phyloP scores from a whole-genome alignment of 306 rosid genomes.

The Fragaria vesca region DNA sequence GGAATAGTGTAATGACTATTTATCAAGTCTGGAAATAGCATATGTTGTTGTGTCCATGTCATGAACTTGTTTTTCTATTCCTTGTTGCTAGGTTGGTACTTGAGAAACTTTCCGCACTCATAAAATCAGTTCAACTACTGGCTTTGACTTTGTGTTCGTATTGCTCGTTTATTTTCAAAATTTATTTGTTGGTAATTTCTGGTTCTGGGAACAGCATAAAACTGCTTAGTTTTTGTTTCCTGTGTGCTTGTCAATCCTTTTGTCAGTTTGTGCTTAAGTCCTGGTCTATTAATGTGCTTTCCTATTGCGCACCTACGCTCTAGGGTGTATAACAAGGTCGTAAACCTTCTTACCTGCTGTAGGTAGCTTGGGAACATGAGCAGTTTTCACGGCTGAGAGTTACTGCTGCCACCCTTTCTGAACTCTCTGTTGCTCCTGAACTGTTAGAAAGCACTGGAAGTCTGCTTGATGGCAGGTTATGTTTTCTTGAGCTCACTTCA shows the following conservation, averaged over 20 bases:
- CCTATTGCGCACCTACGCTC: not conserved
- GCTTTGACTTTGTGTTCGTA: not conserved
- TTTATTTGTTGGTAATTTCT: not conserved
- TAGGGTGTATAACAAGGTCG: slow-evolving; percentile 29
- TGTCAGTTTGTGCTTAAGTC: not conserved
- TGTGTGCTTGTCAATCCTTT: not conserved
- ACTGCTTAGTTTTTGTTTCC: not conserved
- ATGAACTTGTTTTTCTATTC: not conserved
- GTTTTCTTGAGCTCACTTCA: slow-evolving; percentile 15
- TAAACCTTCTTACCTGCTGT: slow-evolving; percentile 50
- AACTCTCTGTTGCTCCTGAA: slow-evolving; percentile 73
- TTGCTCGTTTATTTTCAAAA: not conserved
- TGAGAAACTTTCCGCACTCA: not conserved
- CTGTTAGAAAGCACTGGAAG: slow-evolving; percentile 86
- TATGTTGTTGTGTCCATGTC: not conserved
- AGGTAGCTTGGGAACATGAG: slow-evolving; percentile 99
- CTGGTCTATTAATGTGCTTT: not conserved
- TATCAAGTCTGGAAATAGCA: not conserved
- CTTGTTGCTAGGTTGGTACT: not conserved
- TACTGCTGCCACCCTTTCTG: slow-evolving; percentile 95
- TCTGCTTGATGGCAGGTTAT: slow-evolving; percentile 79
- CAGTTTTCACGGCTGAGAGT: slow-evolving; percentile 96
- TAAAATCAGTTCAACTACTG: not conserved
- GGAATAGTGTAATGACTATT: not conserved
- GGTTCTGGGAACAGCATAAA: not conserved